These are phyloP conservation scores for Clathrospora elynae DNA, from an alignment of 2,329 filamentous ascomycete genomes.

Conservation along the genomic window DNA sequence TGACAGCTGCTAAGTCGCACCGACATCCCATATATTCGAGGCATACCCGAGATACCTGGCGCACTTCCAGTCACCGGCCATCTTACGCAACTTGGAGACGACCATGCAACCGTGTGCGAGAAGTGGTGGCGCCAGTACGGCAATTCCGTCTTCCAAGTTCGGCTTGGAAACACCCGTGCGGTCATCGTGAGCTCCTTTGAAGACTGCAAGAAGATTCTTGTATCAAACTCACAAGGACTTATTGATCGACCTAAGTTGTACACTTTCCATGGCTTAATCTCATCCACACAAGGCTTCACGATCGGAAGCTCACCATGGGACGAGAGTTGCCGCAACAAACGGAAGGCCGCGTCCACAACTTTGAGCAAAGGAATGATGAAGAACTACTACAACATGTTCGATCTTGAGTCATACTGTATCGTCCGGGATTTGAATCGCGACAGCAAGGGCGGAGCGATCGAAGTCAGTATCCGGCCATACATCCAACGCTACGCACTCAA, in stretches of 20 bases:
- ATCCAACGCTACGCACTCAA: conserved; percentile 61
- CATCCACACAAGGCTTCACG: conserved; percentile 63
- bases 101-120: conserved; percentile 60
- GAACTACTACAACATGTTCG: conserved; percentile 59
- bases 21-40: conserved; percentile 57
- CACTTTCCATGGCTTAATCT: conserved; percentile 61
- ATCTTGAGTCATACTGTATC: conserved; percentile 59
- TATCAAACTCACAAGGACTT: conserved; percentile 56
- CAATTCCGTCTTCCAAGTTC: conserved; percentile 58
- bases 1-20: conserved; percentile 41
- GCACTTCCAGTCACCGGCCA: conserved; percentile 58
- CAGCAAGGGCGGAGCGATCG: conserved; percentile 49
- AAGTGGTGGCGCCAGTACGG: conserved; percentile 57
- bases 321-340: conserved; percentile 74
- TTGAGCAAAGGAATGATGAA: conserved; percentile 54
- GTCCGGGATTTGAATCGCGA: conserved; percentile 55
- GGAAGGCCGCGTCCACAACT: conserved; percentile 58
- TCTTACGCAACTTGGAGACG: conserved; percentile 58
- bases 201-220: conserved; percentile 58
- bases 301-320: conserved; percentile 86
- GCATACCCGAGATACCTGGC: conserved; percentile 58
- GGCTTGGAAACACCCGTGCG: conserved; percentile 58
- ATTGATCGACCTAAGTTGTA: conserved; percentile 59
- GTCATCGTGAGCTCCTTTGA: conserved; percentile 61
- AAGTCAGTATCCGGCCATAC: conserved; percentile 57